A percentile compares a stretch with the other conserved stretches of the same genome.
Evolutionary conservation across 179 eudicot genomes (phyloP).

Genomic region (Drosera spatulata): DNA sequence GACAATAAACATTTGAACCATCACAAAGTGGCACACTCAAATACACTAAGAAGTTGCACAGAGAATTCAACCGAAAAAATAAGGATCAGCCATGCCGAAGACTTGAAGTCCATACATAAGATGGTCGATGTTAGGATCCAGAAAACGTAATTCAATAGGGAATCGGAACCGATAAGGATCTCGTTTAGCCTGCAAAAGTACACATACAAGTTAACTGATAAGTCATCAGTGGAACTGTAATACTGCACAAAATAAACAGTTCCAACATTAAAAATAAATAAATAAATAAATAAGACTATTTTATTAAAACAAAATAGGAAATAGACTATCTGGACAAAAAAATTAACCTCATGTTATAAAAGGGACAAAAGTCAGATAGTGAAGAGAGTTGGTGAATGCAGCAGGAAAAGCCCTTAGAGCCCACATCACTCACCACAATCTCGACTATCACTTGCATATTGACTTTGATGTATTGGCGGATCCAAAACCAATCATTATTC

Average conservation of each 20-base stretch:
- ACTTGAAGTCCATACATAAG: slow-evolving; percentile 48
- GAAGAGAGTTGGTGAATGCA: too few relatives aligned
- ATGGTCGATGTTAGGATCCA: slow-evolving; percentile 93
- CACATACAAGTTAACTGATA: not conserved
- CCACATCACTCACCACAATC: slow-evolving; percentile 57
- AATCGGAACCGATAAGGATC: slow-evolving; percentile 95
- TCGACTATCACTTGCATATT: slow-evolving; percentile 93
- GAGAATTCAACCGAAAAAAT: slow-evolving; percentile 2
- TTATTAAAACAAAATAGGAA: too few relatives aligned
- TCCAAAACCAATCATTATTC: slow-evolving; percentile 98
- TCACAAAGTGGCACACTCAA: too few relatives aligned
- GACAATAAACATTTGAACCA: slow-evolving; percentile 6
- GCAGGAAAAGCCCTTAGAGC: not conserved
- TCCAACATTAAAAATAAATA: too few relatives aligned
- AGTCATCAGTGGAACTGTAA: not conserved
- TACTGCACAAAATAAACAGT: too few relatives aligned
- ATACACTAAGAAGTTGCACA: not conserved
- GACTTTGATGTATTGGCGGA: slow-evolving; percentile 94
- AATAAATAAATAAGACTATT: too few relatives aligned
- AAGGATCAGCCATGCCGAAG: not conserved
- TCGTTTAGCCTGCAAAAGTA: slow-evolving; percentile 76
- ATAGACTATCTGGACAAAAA: too few relatives aligned
- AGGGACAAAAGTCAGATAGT: too few relatives aligned
- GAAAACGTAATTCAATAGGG: slow-evolving; percentile 94
- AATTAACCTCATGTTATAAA: too few relatives aligned